Evolutionary conservation across 345 rosid genomes (phyloP).

Genomic region (Populus euphratica): DNA sequence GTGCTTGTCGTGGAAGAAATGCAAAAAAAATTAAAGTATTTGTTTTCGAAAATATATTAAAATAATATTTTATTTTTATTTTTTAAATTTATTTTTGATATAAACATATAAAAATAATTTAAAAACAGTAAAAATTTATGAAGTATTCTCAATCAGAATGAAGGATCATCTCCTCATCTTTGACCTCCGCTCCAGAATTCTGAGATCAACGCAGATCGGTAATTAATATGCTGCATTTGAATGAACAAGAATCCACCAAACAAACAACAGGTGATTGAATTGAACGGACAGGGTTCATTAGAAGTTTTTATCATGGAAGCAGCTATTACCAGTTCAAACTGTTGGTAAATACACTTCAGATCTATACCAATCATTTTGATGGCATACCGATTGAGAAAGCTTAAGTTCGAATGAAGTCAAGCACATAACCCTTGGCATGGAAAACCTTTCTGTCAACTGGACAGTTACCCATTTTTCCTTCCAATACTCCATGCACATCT

Average conservation of each 20-base stretch:
- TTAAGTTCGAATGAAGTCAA: constrained; percentile 55
- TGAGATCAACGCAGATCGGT: constrained; percentile 23
- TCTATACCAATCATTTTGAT: not conserved
- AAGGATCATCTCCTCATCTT: constrained; percentile 36
- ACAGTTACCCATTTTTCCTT: constrained; percentile 57
- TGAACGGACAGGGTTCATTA: not conserved
- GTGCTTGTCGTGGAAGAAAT: constrained; percentile 47
- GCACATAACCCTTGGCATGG: constrained; percentile 66
- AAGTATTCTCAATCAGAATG: constrained; percentile 51
- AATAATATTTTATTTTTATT: too few relatives aligned
- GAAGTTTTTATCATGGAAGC: not conserved
- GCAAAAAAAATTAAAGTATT: too few relatives aligned
- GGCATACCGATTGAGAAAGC: constrained; percentile 50
- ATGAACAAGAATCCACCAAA: not conserved
- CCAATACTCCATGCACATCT: constrained; percentile 31
- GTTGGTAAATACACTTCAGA: not conserved
- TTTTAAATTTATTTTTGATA: too few relatives aligned
- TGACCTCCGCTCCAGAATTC: constrained; percentile 31
- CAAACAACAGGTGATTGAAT: not conserved
- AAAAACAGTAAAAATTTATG: constrained; percentile 35
- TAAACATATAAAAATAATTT: too few relatives aligned
- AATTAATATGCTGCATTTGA: not conserved
- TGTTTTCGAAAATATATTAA: too few relatives aligned
- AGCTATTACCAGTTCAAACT: not conserved
- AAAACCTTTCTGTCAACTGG: constrained; percentile 87